Evolutionary conservation across 495 filamentous ascomycete genomes (phyloP).

Genomic region (Clohesyomyces aquaticus): DNA sequence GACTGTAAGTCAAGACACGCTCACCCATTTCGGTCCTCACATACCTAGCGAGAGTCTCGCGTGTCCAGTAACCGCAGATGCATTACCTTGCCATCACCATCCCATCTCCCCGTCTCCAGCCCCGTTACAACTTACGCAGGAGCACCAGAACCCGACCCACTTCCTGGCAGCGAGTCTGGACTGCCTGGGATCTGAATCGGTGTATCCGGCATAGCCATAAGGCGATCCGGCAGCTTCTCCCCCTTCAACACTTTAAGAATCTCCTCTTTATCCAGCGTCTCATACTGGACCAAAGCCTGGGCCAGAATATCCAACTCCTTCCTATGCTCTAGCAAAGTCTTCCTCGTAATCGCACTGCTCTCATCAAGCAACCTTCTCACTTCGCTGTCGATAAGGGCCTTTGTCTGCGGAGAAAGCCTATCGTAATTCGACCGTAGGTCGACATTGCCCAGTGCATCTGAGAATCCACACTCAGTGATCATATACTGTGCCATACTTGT

Average conservation of each 20-base stretch:
- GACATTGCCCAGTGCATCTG: constrained; percentile 82
- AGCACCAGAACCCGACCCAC: too few species aligned
- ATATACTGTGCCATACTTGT: constrained; percentile 80
- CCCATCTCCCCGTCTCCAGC: not conserved
- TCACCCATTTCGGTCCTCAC: too few species aligned
- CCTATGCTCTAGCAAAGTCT: constrained; percentile 69
- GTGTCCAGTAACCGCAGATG: constrained; percentile 12
- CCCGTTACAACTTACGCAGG: constrained; percentile 8
- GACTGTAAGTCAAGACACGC: not conserved
- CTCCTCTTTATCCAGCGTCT: constrained; percentile 84
- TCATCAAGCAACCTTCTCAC: constrained; percentile 85
- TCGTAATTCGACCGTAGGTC: constrained; percentile 80
- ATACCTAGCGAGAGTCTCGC: constrained; percentile 8
- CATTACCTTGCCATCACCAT: too few species aligned
- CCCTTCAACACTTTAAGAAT: constrained; percentile 85
- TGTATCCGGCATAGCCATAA: constrained; percentile 50
- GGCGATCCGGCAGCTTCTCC: constrained; percentile 71
- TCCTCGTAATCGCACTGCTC: constrained; percentile 70
- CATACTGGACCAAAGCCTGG: constrained; percentile 89
- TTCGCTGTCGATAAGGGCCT: constrained; percentile 80
- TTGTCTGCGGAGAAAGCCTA: constrained; percentile 80
- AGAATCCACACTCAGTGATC: constrained; percentile 88
- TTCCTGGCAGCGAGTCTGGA: too few species aligned
- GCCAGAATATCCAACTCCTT: constrained; percentile 86
- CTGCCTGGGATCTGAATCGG: constrained; percentile 64